Conservation (phyloP, 805 yeast genomes). For the Candida railenensis region DNA sequence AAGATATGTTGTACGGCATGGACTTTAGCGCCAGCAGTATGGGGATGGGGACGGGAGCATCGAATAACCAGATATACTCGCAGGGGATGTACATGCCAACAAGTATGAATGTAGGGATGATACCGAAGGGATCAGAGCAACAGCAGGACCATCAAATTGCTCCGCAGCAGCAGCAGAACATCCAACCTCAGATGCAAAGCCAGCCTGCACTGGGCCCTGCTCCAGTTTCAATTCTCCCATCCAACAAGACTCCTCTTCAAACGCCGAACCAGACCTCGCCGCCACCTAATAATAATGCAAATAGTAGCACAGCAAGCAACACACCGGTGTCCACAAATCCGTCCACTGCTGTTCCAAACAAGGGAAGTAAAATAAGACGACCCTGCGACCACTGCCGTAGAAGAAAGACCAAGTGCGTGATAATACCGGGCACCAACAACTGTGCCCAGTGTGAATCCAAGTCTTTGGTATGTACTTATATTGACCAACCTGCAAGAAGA, state of each 20-base stretch:
- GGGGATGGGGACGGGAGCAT: constrained; percentile 12
- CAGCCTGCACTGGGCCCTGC: too few relatives aligned
- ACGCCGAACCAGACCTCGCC: too few relatives aligned
- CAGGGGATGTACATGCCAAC: constrained; percentile 20
- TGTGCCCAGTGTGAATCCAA: constrained; percentile 79
- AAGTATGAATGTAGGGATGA: constrained; percentile 30
- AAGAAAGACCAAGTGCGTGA: constrained; percentile 75
- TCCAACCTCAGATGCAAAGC: neutral
- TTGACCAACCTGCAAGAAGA: constrained; percentile 51
- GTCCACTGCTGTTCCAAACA: neutral
- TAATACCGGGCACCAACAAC: constrained; percentile 57
- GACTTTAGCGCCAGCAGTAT: constrained; percentile 22
- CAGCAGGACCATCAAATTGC: constrained; percentile 3
- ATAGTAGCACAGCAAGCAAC: too few relatives aligned
- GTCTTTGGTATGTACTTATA: constrained; percentile 71
- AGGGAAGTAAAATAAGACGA: constrained; percentile 39
- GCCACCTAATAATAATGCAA: too few relatives aligned
- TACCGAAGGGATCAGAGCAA: constrained; percentile 9
- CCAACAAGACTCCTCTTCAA: too few relatives aligned
- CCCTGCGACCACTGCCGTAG: constrained; percentile 88
- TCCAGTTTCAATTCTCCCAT: too few relatives aligned
- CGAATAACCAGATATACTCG: neutral
- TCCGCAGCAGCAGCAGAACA: neutral
- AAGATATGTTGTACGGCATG: constrained; percentile 31
- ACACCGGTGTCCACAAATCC: too few relatives aligned